Percentiles rank a stretch among this genome's conserved stretches.
These are phyloP conservation scores for Colletotrichum musae DNA, from an alignment of 2,329 filamentous ascomycete species.

Conservation along the genomic window DNA sequence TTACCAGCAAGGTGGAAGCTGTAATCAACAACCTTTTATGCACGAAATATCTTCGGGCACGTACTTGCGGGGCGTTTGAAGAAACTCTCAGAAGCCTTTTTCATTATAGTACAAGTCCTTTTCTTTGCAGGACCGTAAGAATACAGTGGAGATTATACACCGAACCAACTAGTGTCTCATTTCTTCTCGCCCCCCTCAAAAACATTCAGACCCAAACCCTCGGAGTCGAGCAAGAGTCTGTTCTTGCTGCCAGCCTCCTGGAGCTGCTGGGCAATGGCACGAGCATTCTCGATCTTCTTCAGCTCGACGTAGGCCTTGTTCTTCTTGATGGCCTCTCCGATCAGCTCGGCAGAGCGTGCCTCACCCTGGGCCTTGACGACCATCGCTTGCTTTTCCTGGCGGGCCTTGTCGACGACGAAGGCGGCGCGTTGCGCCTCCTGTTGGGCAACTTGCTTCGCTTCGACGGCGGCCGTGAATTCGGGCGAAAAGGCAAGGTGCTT, in stretches of 20 bases:
- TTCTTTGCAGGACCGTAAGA: conserved; percentile 23
- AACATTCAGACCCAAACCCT: conserved; percentile 93
- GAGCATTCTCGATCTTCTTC: conserved; percentile 97
- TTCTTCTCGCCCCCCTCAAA: conserved; percentile 68
- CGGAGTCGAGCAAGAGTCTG: conserved; percentile 92
- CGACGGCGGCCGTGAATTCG: conserved; percentile 80
- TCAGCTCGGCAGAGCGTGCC: conserved; percentile 95
- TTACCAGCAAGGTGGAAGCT: too few relatives aligned
- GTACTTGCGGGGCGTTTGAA: too few relatives aligned
- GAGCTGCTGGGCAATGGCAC: conserved; percentile 87
- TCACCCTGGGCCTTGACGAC: conserved; percentile 99
- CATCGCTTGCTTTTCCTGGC: conserved; percentile 99
- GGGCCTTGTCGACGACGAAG: conserved; percentile 98
- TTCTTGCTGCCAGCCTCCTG: conserved; percentile 91
- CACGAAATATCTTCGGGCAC: too few relatives aligned
- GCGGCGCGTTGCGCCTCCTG: conserved; percentile 98
- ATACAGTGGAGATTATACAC: conserved; percentile 64
- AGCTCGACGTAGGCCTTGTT: conserved; percentile 96
- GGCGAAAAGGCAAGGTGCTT: conserved; percentile 81
- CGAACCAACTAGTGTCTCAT: conserved; percentile 48
- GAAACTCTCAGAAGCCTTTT: conserved; percentile 30
- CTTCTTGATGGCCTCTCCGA: conserved; percentile 99
- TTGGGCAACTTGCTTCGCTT: conserved; percentile 82
- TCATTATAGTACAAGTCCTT: conserved; percentile 39
- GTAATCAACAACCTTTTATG: too few relatives aligned